Evolutionary conservation across 352 stramenopile genomes (phyloP).

Genomic region (Thalassiosira hispida): DNA sequence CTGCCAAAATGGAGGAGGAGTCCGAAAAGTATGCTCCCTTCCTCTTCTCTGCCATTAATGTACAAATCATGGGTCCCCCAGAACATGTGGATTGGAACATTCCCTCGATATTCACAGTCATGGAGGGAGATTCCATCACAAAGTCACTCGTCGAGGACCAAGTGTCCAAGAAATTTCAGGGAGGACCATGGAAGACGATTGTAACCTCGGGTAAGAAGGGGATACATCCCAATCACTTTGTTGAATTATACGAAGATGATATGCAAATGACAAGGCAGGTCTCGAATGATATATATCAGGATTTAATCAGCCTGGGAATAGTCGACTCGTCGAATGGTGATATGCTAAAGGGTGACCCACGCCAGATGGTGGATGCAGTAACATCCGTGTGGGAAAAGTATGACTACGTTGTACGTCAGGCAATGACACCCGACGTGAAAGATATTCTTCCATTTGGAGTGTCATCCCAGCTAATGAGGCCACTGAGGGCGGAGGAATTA

Average conservation of each 20-base stretch:
- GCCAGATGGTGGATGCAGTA: slow-evolving; percentile 11
- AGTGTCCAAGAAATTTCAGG: slow-evolving; percentile 13
- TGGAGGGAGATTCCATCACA: slow-evolving; percentile 47
- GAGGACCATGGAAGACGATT: slow-evolving; percentile 24
- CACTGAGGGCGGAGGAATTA: slow-evolving; percentile 37
- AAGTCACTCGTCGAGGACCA: slow-evolving; percentile 22
- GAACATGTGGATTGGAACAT: slow-evolving; percentile 34
- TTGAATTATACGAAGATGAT: slow-evolving; percentile 37
- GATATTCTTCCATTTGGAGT: slow-evolving; percentile 46
- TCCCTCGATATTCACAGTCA: slow-evolving; percentile 53
- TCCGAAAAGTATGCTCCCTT: slow-evolving; percentile 37
- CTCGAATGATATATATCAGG: slow-evolving; percentile 33
- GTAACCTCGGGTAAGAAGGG: slow-evolving; percentile 39
- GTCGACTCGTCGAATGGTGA: slow-evolving; percentile 21
- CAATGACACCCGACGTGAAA: background rate
- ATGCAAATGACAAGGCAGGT: slow-evolving; percentile 31
- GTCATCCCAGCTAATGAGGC: slow-evolving; percentile 25
- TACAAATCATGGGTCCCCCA: slow-evolving; percentile 50
- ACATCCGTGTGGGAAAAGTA: slow-evolving; percentile 40
- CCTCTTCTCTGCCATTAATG: slow-evolving; percentile 53
- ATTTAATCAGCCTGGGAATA: slow-evolving; percentile 32
- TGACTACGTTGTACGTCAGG: slow-evolving; percentile 1
- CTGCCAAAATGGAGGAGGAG: slow-evolving; percentile 37
- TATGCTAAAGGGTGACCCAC: slow-evolving; percentile 21
- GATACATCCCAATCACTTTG: slow-evolving; percentile 40